phyloP scores from a whole-genome alignment of 345 rosid genomes.

The Eucalyptus paniculata region DNA sequence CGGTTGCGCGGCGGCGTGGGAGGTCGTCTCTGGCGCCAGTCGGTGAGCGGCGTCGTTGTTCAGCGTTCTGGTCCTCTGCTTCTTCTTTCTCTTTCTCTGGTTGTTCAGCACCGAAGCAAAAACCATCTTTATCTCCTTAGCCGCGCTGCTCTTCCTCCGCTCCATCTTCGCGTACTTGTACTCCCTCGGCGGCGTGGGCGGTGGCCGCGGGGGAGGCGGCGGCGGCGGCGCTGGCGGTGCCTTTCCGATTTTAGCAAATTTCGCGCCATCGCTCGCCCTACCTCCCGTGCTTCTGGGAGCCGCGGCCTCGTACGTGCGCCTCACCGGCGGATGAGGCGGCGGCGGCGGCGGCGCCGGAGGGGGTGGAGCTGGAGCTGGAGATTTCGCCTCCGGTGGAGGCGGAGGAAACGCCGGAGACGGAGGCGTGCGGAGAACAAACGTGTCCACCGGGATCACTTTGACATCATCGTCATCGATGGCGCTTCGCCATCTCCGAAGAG shows the following conservation, averaged over 20 bases:
- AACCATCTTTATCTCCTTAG: conserved; percentile 64
- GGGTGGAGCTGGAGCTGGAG: conserved; percentile 16
- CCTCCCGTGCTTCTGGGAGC: background rate
- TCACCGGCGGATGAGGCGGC: conserved; percentile 8
- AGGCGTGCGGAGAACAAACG: conserved; percentile 26
- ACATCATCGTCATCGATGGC: conserved; percentile 21
- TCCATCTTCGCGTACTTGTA: conserved; percentile 9
- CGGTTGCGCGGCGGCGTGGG: conserved; percentile 7
- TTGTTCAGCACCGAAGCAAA: conserved; percentile 38
- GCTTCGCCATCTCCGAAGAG: conserved; percentile 8
- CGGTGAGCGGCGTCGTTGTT: background rate
- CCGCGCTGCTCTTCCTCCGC: conserved; percentile 57
- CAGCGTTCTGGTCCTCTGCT: conserved; percentile 22
- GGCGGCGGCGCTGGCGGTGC: conserved; percentile 4
- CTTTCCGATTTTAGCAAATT: background rate
- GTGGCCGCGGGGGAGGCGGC: conserved; percentile 16
- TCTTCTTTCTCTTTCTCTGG: conserved; percentile 56
- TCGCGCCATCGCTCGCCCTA: background rate
- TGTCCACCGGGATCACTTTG: conserved; percentile 54
- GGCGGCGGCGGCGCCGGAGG: conserved; percentile 1
- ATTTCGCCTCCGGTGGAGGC: conserved; percentile 10
- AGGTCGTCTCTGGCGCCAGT: background rate
- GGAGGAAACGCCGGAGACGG: conserved; percentile 5
- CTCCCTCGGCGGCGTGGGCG: conserved; percentile 16
- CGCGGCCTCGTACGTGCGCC: conserved; percentile 17